Conservation (phyloP, 352 stramenopile genomes). For the Elongisporangium anandrum region DNA sequence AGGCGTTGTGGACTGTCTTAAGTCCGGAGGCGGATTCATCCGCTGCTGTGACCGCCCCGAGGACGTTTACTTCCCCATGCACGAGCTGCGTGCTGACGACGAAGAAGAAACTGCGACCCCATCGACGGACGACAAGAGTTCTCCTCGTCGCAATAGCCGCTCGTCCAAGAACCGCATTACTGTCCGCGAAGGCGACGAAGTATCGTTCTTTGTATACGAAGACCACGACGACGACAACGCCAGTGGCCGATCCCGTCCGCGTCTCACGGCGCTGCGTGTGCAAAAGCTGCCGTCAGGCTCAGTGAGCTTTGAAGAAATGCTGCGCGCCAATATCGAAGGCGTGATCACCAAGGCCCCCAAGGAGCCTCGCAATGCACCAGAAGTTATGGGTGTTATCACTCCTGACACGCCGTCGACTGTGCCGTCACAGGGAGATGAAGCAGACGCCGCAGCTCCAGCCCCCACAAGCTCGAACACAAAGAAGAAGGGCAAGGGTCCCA, state of each 20-base stretch:
- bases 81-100: constrained; percentile 41
- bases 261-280: constrained; percentile 62
- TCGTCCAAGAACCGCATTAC: constrained; percentile 3
- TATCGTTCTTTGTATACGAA: constrained; percentile 78
- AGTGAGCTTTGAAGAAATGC: constrained; percentile 60
- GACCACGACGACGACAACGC: constrained; percentile 40
- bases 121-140: background rate
- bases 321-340: constrained; percentile 52
- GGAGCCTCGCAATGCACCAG: constrained; percentile 52
- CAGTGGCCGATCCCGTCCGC: constrained; percentile 20
- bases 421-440: constrained; percentile 5
- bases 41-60: constrained; percentile 62
- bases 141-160: constrained; percentile 1
- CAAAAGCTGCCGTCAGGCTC: constrained; percentile 50
- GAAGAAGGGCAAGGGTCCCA: constrained; percentile 26
- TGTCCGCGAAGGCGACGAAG: constrained; percentile 61
- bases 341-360: constrained; percentile 60
- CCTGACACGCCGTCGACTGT: constrained; percentile 3
- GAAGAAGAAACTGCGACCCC: constrained; percentile 1
- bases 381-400: constrained; percentile 57
- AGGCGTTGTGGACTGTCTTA: constrained; percentile 57
- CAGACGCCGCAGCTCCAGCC: constrained; percentile 15
- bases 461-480: constrained; percentile 13
- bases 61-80: constrained; percentile 69
- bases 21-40: constrained; percentile 63